A percentile compares a stretch with the other conserved stretches of the same genome.
Evolutionary conservation across 2,329 filamentous ascomycete species (phyloP).

Genomic region (Aspergillus sp.): DNA sequence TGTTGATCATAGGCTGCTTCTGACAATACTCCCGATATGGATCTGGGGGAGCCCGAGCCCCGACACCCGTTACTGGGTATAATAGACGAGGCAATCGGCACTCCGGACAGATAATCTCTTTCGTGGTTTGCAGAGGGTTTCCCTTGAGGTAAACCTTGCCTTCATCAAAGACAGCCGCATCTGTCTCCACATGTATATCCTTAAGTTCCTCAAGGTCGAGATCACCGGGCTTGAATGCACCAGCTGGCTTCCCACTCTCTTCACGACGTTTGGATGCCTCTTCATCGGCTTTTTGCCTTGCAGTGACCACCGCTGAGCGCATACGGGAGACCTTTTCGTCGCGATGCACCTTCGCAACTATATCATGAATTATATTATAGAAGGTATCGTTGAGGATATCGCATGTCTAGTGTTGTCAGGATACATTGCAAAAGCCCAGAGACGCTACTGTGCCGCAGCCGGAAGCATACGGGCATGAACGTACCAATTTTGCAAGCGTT

Average conservation of each 20-base stretch:
- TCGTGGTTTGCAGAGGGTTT: conserved; percentile 60
- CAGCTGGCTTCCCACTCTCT: conserved; percentile 34
- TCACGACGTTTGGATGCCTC: conserved; percentile 36
- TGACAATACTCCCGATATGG: conserved; percentile 60
- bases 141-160: conserved; percentile 57
- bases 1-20: conserved; percentile 59
- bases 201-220: conserved; percentile 39
- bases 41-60: conserved; percentile 51
- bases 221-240: conserved; percentile 34
- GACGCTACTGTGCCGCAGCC: background rate
- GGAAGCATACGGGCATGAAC: conserved; percentile 13
- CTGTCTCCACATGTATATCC: conserved; percentile 48
- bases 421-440: background rate
- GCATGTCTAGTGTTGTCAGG: conserved; percentile 36
- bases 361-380: conserved; percentile 61
- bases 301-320: conserved; percentile 51
- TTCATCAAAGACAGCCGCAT: conserved; percentile 55
- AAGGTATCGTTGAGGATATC: conserved; percentile 60
- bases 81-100: conserved; percentile 62
- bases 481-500: conserved; percentile 46
- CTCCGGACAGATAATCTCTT: conserved; percentile 61
- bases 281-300: conserved; percentile 47
- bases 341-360: conserved; percentile 60
- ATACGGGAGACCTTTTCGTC: conserved; percentile 62
- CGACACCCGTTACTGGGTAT: conserved; percentile 57